Percentiles rank a stretch among this genome's conserved stretches.
Evolutionary conservation across 179 eudicot genomes (phyloP).

Genomic region (Camellia oleifera): DNA sequence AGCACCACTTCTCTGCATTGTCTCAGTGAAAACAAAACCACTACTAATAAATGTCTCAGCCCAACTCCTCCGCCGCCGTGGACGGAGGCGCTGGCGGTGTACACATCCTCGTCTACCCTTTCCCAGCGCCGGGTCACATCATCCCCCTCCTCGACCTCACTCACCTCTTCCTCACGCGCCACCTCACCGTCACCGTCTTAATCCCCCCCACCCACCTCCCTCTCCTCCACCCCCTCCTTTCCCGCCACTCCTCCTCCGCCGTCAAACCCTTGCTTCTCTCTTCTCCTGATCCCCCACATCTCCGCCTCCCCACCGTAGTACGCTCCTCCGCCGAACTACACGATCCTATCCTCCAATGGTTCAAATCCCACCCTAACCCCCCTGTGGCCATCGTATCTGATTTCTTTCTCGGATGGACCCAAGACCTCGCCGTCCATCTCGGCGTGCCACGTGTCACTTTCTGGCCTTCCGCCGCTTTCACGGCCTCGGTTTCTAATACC

Average conservation of each 20-base stretch:
- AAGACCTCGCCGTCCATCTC: conserved; percentile 24
- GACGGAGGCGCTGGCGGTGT: conserved; percentile 4
- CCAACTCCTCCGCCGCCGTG: background rate
- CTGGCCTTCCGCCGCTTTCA: conserved; percentile 40
- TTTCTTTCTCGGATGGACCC: conserved; percentile 53
- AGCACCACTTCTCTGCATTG: too few relatives aligned
- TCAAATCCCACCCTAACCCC: conserved; percentile 29
- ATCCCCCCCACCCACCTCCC: conserved; percentile 40
- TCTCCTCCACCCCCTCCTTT: conserved; percentile 25
- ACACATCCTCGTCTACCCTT: conserved; percentile 41
- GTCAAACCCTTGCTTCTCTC: conserved; percentile 38
- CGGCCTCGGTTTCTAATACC: conserved; percentile 25
- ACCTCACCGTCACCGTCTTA: conserved; percentile 32
- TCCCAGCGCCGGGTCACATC: conserved; percentile 55
- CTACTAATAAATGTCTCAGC: too few relatives aligned
- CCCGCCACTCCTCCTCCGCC: conserved; percentile 20
- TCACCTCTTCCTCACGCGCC: conserved; percentile 34
- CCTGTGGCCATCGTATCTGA: conserved; percentile 49
- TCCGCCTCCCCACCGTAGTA: too few relatives aligned
- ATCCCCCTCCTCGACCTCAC: conserved; percentile 45
- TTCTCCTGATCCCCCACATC: conserved; percentile 17
- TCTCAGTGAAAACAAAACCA: too few relatives aligned
- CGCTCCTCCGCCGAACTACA: conserved; percentile 22
- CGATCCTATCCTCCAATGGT: conserved; percentile 37
- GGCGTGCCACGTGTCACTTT: conserved; percentile 41